These are phyloP conservation scores for Phaeosphaeria sp. DNA, from an alignment of 2,329 filamentous ascomycete genomes.

Conservation along the genomic window DNA sequence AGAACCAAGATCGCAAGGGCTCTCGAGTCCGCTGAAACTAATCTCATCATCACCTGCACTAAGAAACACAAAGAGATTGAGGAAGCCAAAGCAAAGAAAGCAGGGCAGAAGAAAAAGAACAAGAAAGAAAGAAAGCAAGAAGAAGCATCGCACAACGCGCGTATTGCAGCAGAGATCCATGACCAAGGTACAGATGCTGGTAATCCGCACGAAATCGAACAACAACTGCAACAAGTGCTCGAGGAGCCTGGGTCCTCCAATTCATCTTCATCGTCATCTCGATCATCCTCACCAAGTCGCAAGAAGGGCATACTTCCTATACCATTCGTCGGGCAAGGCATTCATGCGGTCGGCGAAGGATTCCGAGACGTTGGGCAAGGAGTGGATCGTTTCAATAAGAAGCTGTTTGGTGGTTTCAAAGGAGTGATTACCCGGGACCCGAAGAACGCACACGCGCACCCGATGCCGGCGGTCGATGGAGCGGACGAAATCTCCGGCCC, in stretches of 20 bases:
- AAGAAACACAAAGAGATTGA: conserved; percentile 76
- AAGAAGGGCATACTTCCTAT: conserved; percentile 47
- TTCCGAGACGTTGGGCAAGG: conserved; percentile 58
- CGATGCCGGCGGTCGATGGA: conserved; percentile 22
- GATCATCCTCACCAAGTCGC: conserved; percentile 41
- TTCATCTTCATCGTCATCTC: conserved; percentile 44
- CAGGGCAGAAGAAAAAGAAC: conserved; percentile 58
- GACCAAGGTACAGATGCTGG: conserved; percentile 62
- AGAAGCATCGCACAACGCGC: conserved; percentile 63
- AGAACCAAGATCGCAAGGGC: conserved; percentile 73
- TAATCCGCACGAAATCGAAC: conserved; percentile 62
- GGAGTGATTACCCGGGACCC: conserved; percentile 33
- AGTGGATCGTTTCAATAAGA: conserved; percentile 48
- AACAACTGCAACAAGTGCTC: conserved; percentile 56
- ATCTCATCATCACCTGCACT: conserved; percentile 80
- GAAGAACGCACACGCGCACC: conserved; percentile 17
- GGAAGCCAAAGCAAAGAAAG: conserved; percentile 69
- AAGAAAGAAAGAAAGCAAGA: conserved; percentile 65
- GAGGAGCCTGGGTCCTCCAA: conserved; percentile 37
- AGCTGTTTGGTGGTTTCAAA: conserved; percentile 48
- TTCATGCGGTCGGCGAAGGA: conserved; percentile 52
- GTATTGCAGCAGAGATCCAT: conserved; percentile 58
- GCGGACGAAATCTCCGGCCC: conserved; percentile 23
- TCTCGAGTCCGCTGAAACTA: conserved; percentile 83
- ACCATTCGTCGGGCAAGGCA: conserved; percentile 56